These are phyloP conservation scores for Lasiosphaeria ovina DNA, from an alignment of 495 filamentous ascomycete species.

Conservation along the genomic window DNA sequence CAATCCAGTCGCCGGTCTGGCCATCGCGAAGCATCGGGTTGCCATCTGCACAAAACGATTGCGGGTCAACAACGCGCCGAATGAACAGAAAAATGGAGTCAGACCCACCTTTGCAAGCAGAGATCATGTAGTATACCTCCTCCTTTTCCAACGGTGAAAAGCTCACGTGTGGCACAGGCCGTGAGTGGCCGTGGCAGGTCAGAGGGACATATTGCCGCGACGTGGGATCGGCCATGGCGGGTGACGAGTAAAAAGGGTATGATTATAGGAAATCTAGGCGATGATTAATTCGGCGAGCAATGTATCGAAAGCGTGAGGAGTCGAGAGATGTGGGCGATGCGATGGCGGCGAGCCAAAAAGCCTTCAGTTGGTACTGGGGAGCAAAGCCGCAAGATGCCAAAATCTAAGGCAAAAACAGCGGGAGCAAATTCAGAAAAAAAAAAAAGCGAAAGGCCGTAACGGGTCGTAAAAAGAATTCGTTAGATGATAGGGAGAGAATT, in stretches of 20 bases:
- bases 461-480: conserved; percentile 27
- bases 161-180: conserved; percentile 90
- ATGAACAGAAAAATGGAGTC: neutral
- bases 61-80: conserved; percentile 2
- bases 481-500: conserved; percentile 14
- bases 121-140: conserved; percentile 89
- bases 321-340: no score
- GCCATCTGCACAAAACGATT: conserved; percentile 59
- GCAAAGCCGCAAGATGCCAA: neutral
- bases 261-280: no score
- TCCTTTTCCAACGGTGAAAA: conserved; percentile 84
- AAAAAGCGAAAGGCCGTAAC: conserved; percentile 27
- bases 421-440: conserved; percentile 13
- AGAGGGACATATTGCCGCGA: conserved; percentile 70
- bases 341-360: no score
- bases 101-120: conserved; percentile 87
- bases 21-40: conserved; percentile 99
- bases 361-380: no score
- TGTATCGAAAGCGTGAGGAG: no score
- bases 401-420: neutral
- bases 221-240: conserved; percentile 45
- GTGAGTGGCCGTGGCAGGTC: conserved; percentile 95
- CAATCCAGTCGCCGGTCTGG: conserved; percentile 97
- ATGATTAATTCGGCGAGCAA: no score
- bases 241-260: neutral